Conservation (phyloP, 371 early-diverging fungal species). For the Mortierella polycephala region DNA sequence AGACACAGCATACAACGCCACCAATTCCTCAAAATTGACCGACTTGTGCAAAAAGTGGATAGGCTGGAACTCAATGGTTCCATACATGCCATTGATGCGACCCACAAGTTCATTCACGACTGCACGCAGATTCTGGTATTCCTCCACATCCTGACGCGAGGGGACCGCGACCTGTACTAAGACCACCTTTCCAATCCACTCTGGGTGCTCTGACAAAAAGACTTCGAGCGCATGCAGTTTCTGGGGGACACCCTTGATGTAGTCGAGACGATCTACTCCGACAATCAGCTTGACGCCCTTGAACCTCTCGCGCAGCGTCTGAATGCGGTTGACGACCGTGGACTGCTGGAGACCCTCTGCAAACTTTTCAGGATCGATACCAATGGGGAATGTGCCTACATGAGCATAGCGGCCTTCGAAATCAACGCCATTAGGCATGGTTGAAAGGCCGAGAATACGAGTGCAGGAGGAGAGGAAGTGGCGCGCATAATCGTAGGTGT, state of each 20-base stretch:
- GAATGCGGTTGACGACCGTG: slow-evolving; percentile 80
- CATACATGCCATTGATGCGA: slow-evolving; percentile 94
- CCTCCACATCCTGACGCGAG: slow-evolving; percentile 95
- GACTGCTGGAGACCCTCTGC: slow-evolving; percentile 78
- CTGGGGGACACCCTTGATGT: slow-evolving; percentile 99
- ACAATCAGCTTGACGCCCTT: slow-evolving; percentile 92
- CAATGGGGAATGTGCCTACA: slow-evolving; percentile 99
- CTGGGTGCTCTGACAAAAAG: slow-evolving; percentile 91
- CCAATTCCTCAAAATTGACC: slow-evolving; percentile 94
- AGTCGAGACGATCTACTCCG: slow-evolving; percentile 99
- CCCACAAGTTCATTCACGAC: slow-evolving; percentile 97
- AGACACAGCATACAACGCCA: slow-evolving; percentile 94
- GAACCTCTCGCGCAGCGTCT: slow-evolving; percentile 85
- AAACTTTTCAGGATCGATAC: slow-evolving; percentile 98
- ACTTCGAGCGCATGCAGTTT: slow-evolving; percentile 97
- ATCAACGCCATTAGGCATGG: slow-evolving; percentile 94
- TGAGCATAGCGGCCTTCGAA: slow-evolving; percentile 89
- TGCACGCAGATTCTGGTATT: slow-evolving; percentile 93
- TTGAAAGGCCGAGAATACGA: slow-evolving; percentile 90
- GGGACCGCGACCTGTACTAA: slow-evolving; percentile 99
- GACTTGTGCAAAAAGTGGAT: slow-evolving; percentile 98
- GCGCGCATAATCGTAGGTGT: slow-evolving; percentile 99
- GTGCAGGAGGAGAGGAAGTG: slow-evolving; percentile 98
- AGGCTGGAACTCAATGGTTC: slow-evolving; percentile 95
- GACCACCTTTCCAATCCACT: slow-evolving; percentile 94